These are phyloP conservation scores for Pleoardoris graminearum DNA, from an alignment of 2,329 filamentous ascomycete species.

Conservation along the genomic window DNA sequence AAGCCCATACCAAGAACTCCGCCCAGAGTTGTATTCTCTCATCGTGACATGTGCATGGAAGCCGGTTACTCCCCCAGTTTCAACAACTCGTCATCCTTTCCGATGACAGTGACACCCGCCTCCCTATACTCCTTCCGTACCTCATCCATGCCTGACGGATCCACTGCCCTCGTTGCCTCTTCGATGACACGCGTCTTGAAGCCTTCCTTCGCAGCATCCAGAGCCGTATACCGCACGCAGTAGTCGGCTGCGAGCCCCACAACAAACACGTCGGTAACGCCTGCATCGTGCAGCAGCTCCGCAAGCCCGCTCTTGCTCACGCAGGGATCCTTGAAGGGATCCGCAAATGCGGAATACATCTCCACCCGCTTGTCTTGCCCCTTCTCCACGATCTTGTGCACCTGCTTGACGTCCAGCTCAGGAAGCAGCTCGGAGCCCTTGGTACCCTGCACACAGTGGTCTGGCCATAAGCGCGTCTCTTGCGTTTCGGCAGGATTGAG, in stretches of 20 bases:
- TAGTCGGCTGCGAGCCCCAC: slow-evolving; percentile 88
- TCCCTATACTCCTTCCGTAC: slow-evolving; percentile 59
- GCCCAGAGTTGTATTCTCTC: background rate
- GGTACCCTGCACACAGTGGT: slow-evolving; percentile 80
- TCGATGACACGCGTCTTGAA: slow-evolving; percentile 77
- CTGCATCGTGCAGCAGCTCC: slow-evolving; percentile 57
- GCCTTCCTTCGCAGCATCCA: slow-evolving; percentile 75
- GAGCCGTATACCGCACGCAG: slow-evolving; percentile 80
- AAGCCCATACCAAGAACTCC: background rate
- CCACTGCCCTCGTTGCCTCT: slow-evolving; percentile 77
- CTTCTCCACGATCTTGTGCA: slow-evolving; percentile 77
- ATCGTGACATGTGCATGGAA: background rate
- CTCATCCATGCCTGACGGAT: slow-evolving; percentile 61
- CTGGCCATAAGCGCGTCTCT: slow-evolving; percentile 78
- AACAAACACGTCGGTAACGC: slow-evolving; percentile 78
- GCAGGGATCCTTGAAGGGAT: slow-evolving; percentile 68
- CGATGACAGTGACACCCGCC: slow-evolving; percentile 66
- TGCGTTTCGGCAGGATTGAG: slow-evolving; percentile 65
- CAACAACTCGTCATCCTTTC: slow-evolving; percentile 60
- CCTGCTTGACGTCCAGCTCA: slow-evolving; percentile 63
- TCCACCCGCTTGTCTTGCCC: slow-evolving; percentile 75
- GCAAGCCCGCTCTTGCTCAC: slow-evolving; percentile 66
- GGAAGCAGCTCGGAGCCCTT: slow-evolving; percentile 72
- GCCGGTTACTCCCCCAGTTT: slow-evolving; percentile 48
- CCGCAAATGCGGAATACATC: slow-evolving; percentile 92